Percentiles rank a stretch among this genome's conserved stretches.
These are phyloP conservation scores for Aureobasidium pullulans DNA, from an alignment of 2,329 filamentous ascomycete species.

Conservation along the genomic window DNA sequence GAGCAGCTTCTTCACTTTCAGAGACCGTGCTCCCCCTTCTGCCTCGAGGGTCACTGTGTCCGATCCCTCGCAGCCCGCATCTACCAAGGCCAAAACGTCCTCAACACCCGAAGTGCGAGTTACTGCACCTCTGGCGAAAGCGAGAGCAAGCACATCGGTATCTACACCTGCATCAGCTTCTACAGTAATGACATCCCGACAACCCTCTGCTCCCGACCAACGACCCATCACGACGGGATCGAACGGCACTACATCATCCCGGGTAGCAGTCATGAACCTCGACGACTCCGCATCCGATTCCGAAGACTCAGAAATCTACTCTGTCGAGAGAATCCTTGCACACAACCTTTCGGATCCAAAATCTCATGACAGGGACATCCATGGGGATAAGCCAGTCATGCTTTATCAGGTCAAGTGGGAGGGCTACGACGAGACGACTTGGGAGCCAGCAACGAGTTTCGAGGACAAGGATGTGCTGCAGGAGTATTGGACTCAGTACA, in stretches of 20 bases:
- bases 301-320: slow-evolving; percentile 12
- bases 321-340: slow-evolving; percentile 24
- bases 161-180: background rate
- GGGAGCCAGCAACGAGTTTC: slow-evolving; percentile 29
- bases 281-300: slow-evolving; percentile 8
- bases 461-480: slow-evolving; percentile 21
- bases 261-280: slow-evolving; percentile 2
- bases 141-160: background rate
- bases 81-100: background rate
- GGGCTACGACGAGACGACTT: slow-evolving; percentile 24
- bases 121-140: background rate
- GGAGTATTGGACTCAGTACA: slow-evolving; percentile 19
- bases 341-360: slow-evolving; percentile 25
- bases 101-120: background rate
- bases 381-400: slow-evolving; percentile 23
- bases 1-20: background rate
- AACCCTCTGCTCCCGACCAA: background rate
- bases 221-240: background rate
- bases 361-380: slow-evolving; percentile 20
- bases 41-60: background rate
- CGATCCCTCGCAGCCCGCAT: background rate
- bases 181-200: no score
- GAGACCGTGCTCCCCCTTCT: background rate
- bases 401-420: slow-evolving; percentile 29
- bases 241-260: background rate